Base-by-base conservation (phyloP, 2,329 filamentous ascomycete species). In the Hypoxylon sp. region DNA sequence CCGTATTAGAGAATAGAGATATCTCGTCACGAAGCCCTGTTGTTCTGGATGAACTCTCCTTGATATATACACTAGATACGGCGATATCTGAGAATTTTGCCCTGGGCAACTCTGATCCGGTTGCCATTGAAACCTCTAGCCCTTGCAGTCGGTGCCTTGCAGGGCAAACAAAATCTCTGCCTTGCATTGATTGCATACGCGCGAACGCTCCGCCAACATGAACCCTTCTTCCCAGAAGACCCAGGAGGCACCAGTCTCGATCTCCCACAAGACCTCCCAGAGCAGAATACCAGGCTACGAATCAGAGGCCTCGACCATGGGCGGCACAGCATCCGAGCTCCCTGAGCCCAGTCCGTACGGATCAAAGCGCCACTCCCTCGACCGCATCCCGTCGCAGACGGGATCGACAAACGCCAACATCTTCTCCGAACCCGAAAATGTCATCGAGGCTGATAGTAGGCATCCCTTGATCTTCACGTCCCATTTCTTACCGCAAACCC, bases 381-480 rank as follows among this genome's bases (percentile, higher is more conserved):
- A 71, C 18, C 73, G 73, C 45, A 75, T 76, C 24, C 69, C 73
- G 9, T 78, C 78, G 5, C 61, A 61, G 12, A 55, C 67, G 8
- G 28, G 11, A 2, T 65, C 66, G 2, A 67, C 65, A 2, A 68
- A 67, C 33, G 65, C 61, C 8, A 66, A 71, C 51, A 68, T 67
- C 3, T 68, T 66, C 32, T 64, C 64, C 26, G 67, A 68, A 1
- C 67, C 69, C 0, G 69, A 70, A 33, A 71, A 68, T 49, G 69
- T 66, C 7, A 14, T 71, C 49, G 64, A 69, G 60, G 69, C 62
- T 8, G 73, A 75, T 24, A 64, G 65, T 67, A 61, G 40, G 61
- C 57, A 26, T 18, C 38, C 24, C 11, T 26, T 2, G 16, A 38
- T n/a, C 50, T 11, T 12, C 50, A 18, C 36, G 1, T n/a, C 22